Percentiles rank a stretch among this genome's conserved stretches.
Evolutionary conservation across 192 early-diverging fungal species (phyloP).

Genomic region (Phycomyces nitens): DNA sequence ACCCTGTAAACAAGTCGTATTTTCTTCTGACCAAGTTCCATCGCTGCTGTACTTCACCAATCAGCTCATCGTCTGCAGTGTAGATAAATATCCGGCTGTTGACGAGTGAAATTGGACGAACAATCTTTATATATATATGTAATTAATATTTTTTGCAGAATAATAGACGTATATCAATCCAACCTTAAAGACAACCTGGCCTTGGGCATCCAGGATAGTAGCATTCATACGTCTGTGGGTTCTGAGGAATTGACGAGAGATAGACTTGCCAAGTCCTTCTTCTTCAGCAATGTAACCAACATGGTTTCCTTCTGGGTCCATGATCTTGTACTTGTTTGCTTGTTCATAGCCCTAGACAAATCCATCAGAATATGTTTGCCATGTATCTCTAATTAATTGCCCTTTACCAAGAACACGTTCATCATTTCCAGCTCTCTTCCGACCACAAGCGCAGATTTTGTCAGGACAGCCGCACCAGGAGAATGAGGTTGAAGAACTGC

Average conservation of each 20-base stretch:
- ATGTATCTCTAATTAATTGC: no score
- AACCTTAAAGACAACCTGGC: constrained; percentile 64
- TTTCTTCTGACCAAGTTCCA: constrained; percentile 79
- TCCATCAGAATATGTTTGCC: no score
- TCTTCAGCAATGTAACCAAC: constrained; percentile 85
- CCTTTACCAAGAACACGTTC: constrained; percentile 59
- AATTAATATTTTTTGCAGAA: no score
- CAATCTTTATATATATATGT: no score
- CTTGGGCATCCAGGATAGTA: constrained; percentile 64
- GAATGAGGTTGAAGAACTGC: constrained; percentile 18
- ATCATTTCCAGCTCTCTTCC: constrained; percentile 81
- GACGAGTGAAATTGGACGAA: constrained; percentile 70
- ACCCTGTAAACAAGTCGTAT: constrained; percentile 77
- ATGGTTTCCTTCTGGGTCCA: constrained; percentile 57
- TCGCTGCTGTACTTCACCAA: constrained; percentile 83
- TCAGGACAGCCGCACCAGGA: constrained; percentile 36
- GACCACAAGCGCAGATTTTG: constrained; percentile 62
- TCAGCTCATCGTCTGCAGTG: constrained; percentile 53
- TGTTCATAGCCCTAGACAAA: constrained; percentile 76
- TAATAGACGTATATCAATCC: no score
- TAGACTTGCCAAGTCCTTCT: constrained; percentile 54
- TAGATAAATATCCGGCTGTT: constrained; percentile 72
- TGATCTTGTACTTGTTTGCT: constrained; percentile 82
- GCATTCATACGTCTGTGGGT: constrained; percentile 78
- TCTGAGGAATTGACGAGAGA: constrained; percentile 68